Percentiles rank a stretch among this genome's conserved stretches.
Conservation (phyloP, 352 stramenopile genomes). For the Lagenidium giganteum region DNA sequence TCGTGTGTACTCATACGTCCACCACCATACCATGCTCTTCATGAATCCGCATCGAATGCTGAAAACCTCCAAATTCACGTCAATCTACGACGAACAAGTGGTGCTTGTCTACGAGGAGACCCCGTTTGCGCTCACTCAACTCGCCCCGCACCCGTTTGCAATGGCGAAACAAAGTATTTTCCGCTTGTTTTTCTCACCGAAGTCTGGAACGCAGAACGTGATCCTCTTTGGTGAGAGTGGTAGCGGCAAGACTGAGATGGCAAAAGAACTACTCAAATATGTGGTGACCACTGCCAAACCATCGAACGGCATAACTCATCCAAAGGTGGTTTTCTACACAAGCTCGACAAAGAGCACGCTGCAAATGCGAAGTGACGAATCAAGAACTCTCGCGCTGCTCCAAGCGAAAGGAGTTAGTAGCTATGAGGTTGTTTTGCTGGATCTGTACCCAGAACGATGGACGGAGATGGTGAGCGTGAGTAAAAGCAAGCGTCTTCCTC, state of each 20-base stretch:
- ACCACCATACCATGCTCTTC: slow-evolving; percentile 54
- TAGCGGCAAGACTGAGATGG: slow-evolving; percentile 70
- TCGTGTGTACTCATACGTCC: slow-evolving; percentile 58
- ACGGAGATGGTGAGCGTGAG: slow-evolving; percentile 61
- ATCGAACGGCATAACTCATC: slow-evolving; percentile 4
- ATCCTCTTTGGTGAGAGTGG: slow-evolving; percentile 64
- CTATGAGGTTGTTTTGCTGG: slow-evolving; percentile 70
- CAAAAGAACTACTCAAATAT: slow-evolving; percentile 80
- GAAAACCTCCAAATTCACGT: slow-evolving; percentile 71
- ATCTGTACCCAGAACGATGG: slow-evolving; percentile 61
- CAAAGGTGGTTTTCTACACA: slow-evolving; percentile 61
- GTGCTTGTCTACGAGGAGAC: slow-evolving; percentile 58
- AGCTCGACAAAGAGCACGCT: slow-evolving; percentile 82
- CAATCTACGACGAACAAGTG: slow-evolving; percentile 79
- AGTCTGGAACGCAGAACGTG: slow-evolving; percentile 19
- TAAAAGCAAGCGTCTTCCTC: slow-evolving; percentile 62
- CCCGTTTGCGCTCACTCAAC: slow-evolving; percentile 22
- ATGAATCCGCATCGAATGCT: slow-evolving; percentile 73
- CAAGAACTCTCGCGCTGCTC: slow-evolving; percentile 65
- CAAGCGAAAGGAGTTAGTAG: slow-evolving; percentile 55
- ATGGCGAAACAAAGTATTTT: slow-evolving; percentile 62
- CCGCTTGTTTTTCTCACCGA: slow-evolving; percentile 32
- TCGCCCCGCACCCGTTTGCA: slow-evolving; percentile 67
- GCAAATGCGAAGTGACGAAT: slow-evolving; percentile 76
- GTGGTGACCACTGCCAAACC: slow-evolving; percentile 50